Conservation (phyloP, 257 asterid species). For the Przewalskia tangutica region DNA sequence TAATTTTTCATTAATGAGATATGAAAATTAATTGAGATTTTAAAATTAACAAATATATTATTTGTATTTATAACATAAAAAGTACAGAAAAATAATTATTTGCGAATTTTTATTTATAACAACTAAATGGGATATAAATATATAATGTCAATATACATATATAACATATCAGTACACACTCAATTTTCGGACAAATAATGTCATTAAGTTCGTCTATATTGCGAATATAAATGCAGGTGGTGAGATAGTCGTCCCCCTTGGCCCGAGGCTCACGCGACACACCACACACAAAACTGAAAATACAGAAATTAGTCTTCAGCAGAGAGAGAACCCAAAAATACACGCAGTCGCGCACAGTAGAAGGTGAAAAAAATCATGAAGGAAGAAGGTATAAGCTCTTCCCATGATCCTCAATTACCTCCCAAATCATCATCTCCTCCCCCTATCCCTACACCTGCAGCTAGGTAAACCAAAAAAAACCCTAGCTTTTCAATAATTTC, state of each 20-base stretch:
- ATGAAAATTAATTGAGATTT: no score
- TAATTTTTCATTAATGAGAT: no score
- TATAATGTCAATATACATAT: no score
- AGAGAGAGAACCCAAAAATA: background rate
- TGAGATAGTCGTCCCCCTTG: background rate
- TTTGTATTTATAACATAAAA: no score
- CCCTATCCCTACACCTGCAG: slow-evolving; percentile 80
- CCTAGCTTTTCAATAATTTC: background rate
- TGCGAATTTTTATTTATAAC: no score
- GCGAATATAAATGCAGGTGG: no score
- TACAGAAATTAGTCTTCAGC: background rate
- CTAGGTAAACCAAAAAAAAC: slow-evolving; percentile 42
- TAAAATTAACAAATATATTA: no score
- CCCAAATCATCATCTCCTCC: slow-evolving; percentile 83
- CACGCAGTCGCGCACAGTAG: background rate
- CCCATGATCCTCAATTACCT: slow-evolving; percentile 57
- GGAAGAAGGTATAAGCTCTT: slow-evolving; percentile 92
- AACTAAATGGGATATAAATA: no score
- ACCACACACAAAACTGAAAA: background rate
- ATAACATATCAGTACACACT: no score
- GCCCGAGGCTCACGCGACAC: background rate
- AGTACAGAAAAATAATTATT: no score
- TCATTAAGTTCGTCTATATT: no score
- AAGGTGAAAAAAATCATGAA: slow-evolving; percentile 33
- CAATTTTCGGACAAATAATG: no score